phyloP scores from a whole-genome alignment of 371 early-diverging fungal species.

The Zychaea mexicana region DNA sequence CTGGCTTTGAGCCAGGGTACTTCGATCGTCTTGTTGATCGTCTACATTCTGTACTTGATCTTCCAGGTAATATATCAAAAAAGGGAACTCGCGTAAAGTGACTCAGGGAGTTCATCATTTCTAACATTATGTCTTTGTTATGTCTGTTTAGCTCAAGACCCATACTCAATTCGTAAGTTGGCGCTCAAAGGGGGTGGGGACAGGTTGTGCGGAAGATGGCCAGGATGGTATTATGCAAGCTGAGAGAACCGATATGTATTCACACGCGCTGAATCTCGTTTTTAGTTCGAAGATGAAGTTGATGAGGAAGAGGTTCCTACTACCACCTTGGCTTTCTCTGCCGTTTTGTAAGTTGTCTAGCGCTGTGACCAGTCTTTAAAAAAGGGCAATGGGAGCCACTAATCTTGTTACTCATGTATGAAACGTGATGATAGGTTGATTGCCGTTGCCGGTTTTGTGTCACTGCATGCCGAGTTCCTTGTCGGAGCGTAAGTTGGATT shows the following conservation, averaged over 20 bases:
- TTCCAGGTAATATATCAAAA: conserved; percentile 64
- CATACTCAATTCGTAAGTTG: conserved; percentile 62
- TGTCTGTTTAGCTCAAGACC: conserved; percentile 44
- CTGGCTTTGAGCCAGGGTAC: conserved; percentile 71
- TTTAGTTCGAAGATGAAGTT: conserved; percentile 49
- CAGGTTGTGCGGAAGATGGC: too few species aligned
- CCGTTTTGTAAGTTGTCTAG: conserved; percentile 22
- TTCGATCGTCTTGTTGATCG: conserved; percentile 75
- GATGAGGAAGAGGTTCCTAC: conserved; percentile 52
- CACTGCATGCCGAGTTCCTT: conserved; percentile 81
- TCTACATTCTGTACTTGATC: conserved; percentile 73
- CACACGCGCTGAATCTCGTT: neutral
- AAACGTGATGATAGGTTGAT: conserved; percentile 36
- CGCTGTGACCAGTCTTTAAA: neutral
- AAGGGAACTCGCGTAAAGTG: neutral
- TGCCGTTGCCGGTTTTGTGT: conserved; percentile 62
- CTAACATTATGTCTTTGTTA: conserved; percentile 30
- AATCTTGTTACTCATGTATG: neutral
- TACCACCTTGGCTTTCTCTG: conserved; percentile 51
- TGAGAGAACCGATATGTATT: neutral
- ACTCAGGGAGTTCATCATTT: neutral
- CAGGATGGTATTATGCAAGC: neutral
- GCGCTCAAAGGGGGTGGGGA: conserved; percentile 52
- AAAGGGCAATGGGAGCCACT: neutral
- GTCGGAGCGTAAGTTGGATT: conserved; percentile 59